Base-by-base conservation (phyloP, 1,139 yeast genomes). In the Kluyveromyces sp. region DNA sequence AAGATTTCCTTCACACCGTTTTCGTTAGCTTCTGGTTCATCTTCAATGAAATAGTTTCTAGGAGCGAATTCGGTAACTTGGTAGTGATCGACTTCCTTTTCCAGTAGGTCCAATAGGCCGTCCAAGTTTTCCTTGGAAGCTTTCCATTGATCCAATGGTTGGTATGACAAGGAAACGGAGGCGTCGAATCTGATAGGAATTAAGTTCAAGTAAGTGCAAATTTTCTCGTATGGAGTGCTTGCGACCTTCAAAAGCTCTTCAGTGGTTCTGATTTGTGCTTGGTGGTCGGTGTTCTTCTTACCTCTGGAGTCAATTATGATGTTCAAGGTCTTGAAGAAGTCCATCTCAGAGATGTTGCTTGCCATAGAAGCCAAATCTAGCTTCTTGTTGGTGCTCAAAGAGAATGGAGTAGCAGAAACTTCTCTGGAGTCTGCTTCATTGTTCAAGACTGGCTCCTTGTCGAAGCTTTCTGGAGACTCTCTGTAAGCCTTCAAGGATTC, bases 111-210 rank as follows among this genome's bases (percentile, higher is more conserved):
- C 58, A 92, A 75, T 53, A 92, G 74, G 31, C 71, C 66, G 55
- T 72, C 70, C 53, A 88, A 75, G 59, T 90, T 90, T 42, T 65
- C 63, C 54, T 79, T 79, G 52, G 87, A 78, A 47, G 74, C 70
- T 57, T 79, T 78, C 98, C 98, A 94, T 62, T 84, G 86, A 37
- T 77, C 84, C 47, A 81, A 64, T 33, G 97, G 83, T 85, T 89
- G 84, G 63, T 77, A 83, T 32, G 83, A 66, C 52, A 81, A 81
- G 55, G 78, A 75, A 2, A 87, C 68, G 41, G 82, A 74, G 39
- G 83, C 76, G 65, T 94, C 99, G 63, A 89, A 89, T 64, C 97
- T 79, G 54, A 89, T 75, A 26, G 97, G 90, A 52, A 92, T 79
- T 64, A 92, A 75, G 74, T 88, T 79, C 66, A 89, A 79, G 65